A percentile compares a stretch with the other conserved stretches of the same genome.
Evolutionary conservation across 2,329 filamentous ascomycete genomes (phyloP).

Genomic region (Monosporascus cannonballus): DNA sequence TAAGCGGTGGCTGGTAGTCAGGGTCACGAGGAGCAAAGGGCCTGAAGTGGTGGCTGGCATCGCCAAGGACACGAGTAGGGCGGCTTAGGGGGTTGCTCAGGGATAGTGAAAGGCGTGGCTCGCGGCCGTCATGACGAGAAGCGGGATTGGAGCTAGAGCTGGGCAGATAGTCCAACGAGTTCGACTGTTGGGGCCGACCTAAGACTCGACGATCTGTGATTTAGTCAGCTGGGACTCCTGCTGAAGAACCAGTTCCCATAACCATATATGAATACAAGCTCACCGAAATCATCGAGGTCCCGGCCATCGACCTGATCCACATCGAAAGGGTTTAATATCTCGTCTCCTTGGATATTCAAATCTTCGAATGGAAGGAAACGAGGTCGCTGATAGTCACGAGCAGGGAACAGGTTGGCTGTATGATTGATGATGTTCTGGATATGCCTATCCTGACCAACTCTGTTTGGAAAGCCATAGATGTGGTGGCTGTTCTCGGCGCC

Average conservation of each 20-base stretch:
- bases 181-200: constrained; percentile 9
- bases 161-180: neutral
- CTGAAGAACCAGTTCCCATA: neutral
- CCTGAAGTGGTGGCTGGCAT: constrained; percentile 27
- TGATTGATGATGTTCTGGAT: constrained; percentile 24
- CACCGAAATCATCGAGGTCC: constrained; percentile 23
- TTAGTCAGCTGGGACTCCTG: neutral
- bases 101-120: constrained; percentile 17
- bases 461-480: constrained; percentile 12
- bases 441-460: constrained; percentile 16
- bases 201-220: constrained; percentile 19
- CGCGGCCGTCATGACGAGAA: neutral
- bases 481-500: constrained; percentile 7
- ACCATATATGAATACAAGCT: neutral
- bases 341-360: neutral
- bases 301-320: constrained; percentile 3
- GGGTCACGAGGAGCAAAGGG: constrained; percentile 11
- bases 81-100: constrained; percentile 5
- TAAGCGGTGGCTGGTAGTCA: constrained; percentile 13
- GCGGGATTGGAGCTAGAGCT: neutral
- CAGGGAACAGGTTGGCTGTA: constrained; percentile 16
- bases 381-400: constrained; percentile 6
- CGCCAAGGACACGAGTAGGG: constrained; percentile 19
- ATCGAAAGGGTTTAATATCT: constrained; percentile 1
- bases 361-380: constrained; percentile 1